Conservation (phyloP, 345 rosid genomes). For the Camelina neglecta region DNA sequence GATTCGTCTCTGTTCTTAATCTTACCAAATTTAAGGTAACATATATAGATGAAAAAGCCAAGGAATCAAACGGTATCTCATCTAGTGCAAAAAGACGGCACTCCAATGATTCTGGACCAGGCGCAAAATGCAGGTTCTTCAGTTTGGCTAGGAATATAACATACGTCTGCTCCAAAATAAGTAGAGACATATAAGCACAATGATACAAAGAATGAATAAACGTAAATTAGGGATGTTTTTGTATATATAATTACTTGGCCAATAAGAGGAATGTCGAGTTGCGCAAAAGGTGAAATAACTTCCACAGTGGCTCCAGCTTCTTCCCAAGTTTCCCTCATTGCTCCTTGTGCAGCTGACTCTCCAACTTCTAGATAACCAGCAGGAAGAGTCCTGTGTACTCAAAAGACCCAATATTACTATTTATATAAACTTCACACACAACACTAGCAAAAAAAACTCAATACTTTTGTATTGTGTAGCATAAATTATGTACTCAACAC, state of each 20-base stretch:
- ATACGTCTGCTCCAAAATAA: constrained; percentile 73
- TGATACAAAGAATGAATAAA: not conserved
- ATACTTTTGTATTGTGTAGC: not conserved
- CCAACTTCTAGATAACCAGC: constrained; percentile 99
- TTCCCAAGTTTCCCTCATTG: constrained; percentile 95
- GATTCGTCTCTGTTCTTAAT: constrained; percentile 7
- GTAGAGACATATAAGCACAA: constrained; percentile 24
- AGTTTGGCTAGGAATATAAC: constrained; percentile 89
- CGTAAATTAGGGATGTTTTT: constrained; percentile 9
- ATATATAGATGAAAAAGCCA: constrained; percentile 92
- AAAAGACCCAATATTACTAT: constrained; percentile 1
- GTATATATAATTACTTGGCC: constrained; percentile 66
- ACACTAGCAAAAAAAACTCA: not conserved
- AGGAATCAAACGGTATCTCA: constrained; percentile 84
- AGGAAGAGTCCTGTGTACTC: constrained; percentile 83
- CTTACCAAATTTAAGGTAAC: constrained; percentile 85
- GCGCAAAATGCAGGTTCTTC: constrained; percentile 77
- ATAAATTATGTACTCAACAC: not conserved
- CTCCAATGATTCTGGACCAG: constrained; percentile 94
- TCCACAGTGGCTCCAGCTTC: constrained; percentile 95
- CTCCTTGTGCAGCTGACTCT: constrained; percentile 95
- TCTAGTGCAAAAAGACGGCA: constrained; percentile 80
- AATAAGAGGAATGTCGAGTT: constrained; percentile 90
- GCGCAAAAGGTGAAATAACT: constrained; percentile 87
- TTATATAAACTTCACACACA: constrained; percentile 16